Percentiles rank a stretch among this genome's conserved stretches.
These are phyloP conservation scores for Gracilaria vermiculophylla DNA, from an alignment of 23 red algal species.

Conservation along the genomic window DNA sequence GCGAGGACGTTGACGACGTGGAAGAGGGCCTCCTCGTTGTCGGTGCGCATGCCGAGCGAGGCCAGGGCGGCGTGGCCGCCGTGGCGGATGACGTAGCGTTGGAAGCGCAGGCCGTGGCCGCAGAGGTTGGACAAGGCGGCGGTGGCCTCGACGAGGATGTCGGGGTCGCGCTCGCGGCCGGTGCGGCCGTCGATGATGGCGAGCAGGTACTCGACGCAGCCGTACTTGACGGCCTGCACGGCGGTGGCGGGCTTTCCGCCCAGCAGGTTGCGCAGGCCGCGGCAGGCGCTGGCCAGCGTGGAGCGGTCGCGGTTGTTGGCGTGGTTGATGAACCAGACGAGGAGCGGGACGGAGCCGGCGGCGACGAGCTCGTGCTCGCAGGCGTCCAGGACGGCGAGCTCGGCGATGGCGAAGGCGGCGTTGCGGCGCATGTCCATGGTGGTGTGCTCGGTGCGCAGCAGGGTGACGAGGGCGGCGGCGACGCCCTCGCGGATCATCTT, in stretches of 20 bases:
- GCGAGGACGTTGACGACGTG: slow-evolving; percentile 67
- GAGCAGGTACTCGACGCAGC: slow-evolving; percentile 55
- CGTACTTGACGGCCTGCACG: slow-evolving; percentile 50
- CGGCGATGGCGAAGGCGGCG: slow-evolving; percentile 43
- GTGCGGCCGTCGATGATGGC: slow-evolving; percentile 44
- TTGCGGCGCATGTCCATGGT: slow-evolving; percentile 62
- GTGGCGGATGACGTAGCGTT: slow-evolving; percentile 64
- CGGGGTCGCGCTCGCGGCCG: slow-evolving; percentile 8
- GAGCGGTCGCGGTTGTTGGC: slow-evolving; percentile 31
- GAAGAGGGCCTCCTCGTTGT: slow-evolving; percentile 54
- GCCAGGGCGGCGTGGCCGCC: slow-evolving; percentile 30
- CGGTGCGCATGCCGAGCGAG: slow-evolving; percentile 32
- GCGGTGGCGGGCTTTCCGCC: slow-evolving; percentile 33
- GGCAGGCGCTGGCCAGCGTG: slow-evolving; percentile 25
- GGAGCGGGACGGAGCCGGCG: slow-evolving; percentile 31
- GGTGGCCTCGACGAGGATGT: slow-evolving; percentile 44
- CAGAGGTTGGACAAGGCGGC: slow-evolving; percentile 54
- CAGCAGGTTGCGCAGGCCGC: slow-evolving; percentile 42
- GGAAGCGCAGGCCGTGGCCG: slow-evolving; percentile 45
- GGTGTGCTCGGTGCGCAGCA: slow-evolving; percentile 27
- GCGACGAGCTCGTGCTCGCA: slow-evolving; percentile 49
- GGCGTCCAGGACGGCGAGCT: slow-evolving; percentile 24
- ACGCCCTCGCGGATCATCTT: slow-evolving; percentile 60
- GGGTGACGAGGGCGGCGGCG: slow-evolving; percentile 16
- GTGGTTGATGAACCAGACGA: slow-evolving; percentile 28